Evolutionary conservation across 495 filamentous ascomycete genomes (phyloP).

Genomic region (Cenococcum geophilum): DNA sequence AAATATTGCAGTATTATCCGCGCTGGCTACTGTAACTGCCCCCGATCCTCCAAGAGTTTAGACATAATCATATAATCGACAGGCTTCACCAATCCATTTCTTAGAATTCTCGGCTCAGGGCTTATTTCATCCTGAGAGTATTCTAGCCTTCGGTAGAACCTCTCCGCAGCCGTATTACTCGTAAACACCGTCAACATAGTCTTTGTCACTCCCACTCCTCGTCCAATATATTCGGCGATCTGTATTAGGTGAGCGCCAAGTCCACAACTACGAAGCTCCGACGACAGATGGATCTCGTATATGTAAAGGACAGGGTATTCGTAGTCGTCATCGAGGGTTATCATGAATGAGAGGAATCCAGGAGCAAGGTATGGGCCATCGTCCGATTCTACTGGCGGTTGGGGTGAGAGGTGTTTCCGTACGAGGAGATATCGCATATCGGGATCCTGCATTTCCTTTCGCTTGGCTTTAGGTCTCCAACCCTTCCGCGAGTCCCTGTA

Average conservation of each 20-base stretch:
- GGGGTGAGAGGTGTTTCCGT: not conserved
- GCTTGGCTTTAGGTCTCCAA: constrained; percentile 67
- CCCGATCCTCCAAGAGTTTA: constrained; percentile 42
- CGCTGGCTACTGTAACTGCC: too few relatives aligned
- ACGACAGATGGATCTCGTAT: constrained; percentile 77
- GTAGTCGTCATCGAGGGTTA: constrained; percentile 62
- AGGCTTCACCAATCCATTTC: constrained; percentile 58
- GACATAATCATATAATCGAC: constrained; percentile 69
- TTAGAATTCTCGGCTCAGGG: constrained; percentile 53
- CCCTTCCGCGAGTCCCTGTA: constrained; percentile 60
- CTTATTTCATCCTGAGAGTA: constrained; percentile 63
- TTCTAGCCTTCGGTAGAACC: constrained; percentile 64
- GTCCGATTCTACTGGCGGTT: not conserved
- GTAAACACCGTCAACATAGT: constrained; percentile 81
- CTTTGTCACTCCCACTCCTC: constrained; percentile 51
- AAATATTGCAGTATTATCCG: too few relatives aligned
- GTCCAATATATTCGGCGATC: constrained; percentile 31
- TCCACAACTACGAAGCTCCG: constrained; percentile 47
- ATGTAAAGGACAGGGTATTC: constrained; percentile 69
- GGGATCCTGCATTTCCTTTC: constrained; percentile 65
- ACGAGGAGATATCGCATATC: constrained; percentile 47
- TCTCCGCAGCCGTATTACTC: constrained; percentile 53
- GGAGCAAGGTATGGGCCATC: constrained; percentile 4
- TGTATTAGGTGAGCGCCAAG: constrained; percentile 38
- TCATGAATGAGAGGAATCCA: constrained; percentile 77